Percentiles rank a stretch among this genome's conserved stretches.
phyloP scores from a whole-genome alignment of 306 rosid species.

The Vigna unguiculata region DNA sequence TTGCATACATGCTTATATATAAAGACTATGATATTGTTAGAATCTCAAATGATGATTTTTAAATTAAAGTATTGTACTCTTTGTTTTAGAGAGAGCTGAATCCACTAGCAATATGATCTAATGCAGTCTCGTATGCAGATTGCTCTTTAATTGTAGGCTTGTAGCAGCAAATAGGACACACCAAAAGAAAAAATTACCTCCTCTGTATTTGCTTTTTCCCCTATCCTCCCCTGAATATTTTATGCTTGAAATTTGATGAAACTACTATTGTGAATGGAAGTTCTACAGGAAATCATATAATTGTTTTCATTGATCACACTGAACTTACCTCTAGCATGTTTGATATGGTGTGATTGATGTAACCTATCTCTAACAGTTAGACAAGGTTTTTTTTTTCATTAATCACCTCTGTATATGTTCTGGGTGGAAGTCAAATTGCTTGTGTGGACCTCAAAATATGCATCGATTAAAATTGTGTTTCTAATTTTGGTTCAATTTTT shows the following conservation, averaged over 20 bases:
- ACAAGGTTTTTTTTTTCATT: background rate
- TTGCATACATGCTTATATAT: background rate
- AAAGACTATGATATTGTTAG: background rate
- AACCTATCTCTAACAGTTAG: background rate
- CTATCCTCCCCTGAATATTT: background rate
- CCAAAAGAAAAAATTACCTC: constrained; percentile 11
- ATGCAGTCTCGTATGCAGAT: background rate
- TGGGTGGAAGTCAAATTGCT: constrained; percentile 16
- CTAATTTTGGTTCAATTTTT: background rate
- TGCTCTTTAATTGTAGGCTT: background rate
- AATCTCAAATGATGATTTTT: background rate
- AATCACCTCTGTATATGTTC: constrained; percentile 1
- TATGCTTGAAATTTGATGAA: background rate
- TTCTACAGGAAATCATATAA: constrained; percentile 13
- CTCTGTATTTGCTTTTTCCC: background rate
- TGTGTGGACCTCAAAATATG: constrained; percentile 19
- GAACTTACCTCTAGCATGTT: background rate
- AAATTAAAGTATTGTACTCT: background rate
- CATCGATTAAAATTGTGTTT: background rate
- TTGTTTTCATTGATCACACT: background rate
- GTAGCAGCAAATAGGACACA: background rate
- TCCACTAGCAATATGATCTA: background rate
- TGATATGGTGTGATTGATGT: background rate
- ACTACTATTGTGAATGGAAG: background rate
- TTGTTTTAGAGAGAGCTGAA: background rate